phyloP scores from a whole-genome alignment of 352 stramenopile species.

The Peronospora belbahrii region DNA sequence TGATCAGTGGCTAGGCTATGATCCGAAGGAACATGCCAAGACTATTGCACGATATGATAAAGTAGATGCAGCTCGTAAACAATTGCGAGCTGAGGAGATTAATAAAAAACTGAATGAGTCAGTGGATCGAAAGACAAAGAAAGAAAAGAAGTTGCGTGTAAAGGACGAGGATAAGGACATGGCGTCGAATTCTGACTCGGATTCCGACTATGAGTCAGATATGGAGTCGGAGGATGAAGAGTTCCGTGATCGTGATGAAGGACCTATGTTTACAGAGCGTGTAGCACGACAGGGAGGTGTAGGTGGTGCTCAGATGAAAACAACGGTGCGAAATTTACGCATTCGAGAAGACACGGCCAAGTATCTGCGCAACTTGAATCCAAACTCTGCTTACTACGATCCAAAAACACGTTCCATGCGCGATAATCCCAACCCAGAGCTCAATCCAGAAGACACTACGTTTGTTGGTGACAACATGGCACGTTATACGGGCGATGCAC shows the following conservation, averaged over 20 bases:
- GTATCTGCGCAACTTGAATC: slow-evolving; percentile 97
- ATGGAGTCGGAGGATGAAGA: slow-evolving; percentile 87
- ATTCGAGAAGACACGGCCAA: slow-evolving; percentile 99
- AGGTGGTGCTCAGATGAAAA: slow-evolving; percentile 97
- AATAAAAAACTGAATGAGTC: slow-evolving; percentile 66
- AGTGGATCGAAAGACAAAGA: slow-evolving; percentile 34
- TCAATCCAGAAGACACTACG: slow-evolving; percentile 88
- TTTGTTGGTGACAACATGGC: slow-evolving; percentile 96
- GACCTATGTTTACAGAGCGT: slow-evolving; percentile 90
- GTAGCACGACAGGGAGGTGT: slow-evolving; percentile 93
- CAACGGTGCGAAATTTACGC: slow-evolving; percentile 93
- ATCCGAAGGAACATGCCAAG: slow-evolving; percentile 69
- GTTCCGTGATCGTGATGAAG: slow-evolving; percentile 89
- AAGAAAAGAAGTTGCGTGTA: slow-evolving; percentile 18
- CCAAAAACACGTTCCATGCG: slow-evolving; percentile 98
- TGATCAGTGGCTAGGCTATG: slow-evolving; percentile 95
- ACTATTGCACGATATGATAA: slow-evolving; percentile 79
- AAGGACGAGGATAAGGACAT: slow-evolving; percentile 21
- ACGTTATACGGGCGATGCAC: slow-evolving; percentile 87
- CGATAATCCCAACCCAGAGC: slow-evolving; percentile 95
- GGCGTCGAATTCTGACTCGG: slow-evolving; percentile 67
- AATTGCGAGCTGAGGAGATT: slow-evolving; percentile 68
- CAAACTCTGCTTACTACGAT: slow-evolving; percentile 98
- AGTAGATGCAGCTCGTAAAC: slow-evolving; percentile 71
- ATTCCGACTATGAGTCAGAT: slow-evolving; percentile 86